Conservation (phyloP, 306 rosid genomes). For the Luffa acutangula region DNA sequence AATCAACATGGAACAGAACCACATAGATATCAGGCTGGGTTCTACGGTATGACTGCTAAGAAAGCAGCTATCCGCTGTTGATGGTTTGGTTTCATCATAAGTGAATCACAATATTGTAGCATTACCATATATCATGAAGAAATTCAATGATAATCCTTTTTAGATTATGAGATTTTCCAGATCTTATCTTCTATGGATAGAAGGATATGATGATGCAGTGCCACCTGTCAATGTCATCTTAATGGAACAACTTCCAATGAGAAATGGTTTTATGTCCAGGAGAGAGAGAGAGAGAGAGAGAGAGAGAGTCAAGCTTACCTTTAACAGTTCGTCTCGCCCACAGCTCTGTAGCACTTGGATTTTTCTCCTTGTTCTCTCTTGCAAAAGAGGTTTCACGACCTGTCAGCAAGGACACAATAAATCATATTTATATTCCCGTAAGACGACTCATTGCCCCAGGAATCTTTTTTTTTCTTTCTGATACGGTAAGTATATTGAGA, state of each 20-base stretch:
- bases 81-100: neutral
- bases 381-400: constrained; percentile 93
- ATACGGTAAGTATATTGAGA: constrained; percentile 1
- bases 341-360: constrained; percentile 79
- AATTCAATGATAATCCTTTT: neutral
- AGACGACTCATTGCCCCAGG: neutral
- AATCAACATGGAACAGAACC: neutral
- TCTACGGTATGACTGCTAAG: neutral
- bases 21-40: neutral
- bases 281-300: neutral
- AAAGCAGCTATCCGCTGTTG: neutral
- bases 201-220: neutral
- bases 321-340: constrained; percentile 82
- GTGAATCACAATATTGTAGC: neutral
- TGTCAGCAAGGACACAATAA: constrained; percentile 12
- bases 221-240: neutral
- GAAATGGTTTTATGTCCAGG: neutral
- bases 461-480: neutral
- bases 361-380: constrained; percentile 91
- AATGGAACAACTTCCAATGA: neutral
- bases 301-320: constrained; percentile 29
- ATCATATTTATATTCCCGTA: neutral
- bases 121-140: neutral
- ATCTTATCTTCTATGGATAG: neutral
- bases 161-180: neutral